These are phyloP conservation scores for Fusarium sp. DNA, from an alignment of 2,329 filamentous ascomycete species.

Conservation along the genomic window DNA sequence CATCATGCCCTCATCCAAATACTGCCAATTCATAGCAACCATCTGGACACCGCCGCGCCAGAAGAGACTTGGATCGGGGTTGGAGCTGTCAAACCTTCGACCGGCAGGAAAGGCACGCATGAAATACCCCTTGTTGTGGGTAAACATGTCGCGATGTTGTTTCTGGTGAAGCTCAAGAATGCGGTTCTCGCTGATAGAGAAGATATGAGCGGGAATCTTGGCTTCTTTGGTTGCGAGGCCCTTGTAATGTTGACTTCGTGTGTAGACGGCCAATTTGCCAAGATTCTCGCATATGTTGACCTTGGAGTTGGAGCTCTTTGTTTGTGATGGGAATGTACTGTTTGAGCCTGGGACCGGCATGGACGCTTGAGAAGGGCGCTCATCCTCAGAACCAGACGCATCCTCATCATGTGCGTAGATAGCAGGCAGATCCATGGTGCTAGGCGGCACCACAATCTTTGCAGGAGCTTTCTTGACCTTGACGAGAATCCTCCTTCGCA, in stretches of 20 bases:
- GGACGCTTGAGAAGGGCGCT: slow-evolving; percentile 41
- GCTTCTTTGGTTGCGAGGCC: slow-evolving; percentile 72
- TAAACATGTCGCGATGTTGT: slow-evolving; percentile 77
- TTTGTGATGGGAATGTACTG: slow-evolving; percentile 22
- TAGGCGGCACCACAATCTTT: slow-evolving; percentile 45
- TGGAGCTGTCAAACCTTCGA: slow-evolving; percentile 84
- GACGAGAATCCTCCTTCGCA: slow-evolving; percentile 82
- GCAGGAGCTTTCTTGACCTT: slow-evolving; percentile 74
- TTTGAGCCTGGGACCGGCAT: slow-evolving; percentile 17
- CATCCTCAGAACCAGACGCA: slow-evolving; percentile 56
- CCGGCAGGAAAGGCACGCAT: slow-evolving; percentile 92
- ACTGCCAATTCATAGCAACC: slow-evolving; percentile 98
- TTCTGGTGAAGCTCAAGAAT: slow-evolving; percentile 69
- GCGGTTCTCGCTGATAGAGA: slow-evolving; percentile 85
- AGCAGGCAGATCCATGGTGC: slow-evolving; percentile 47
- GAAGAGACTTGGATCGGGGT: slow-evolving; percentile 89
- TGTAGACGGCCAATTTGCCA: slow-evolving; percentile 82
- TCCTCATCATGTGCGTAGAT: slow-evolving; percentile 50
- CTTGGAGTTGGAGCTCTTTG: slow-evolving; percentile 60
- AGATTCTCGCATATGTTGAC: slow-evolving; percentile 74
- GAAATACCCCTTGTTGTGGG: slow-evolving; percentile 86
- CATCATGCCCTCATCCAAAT: slow-evolving; percentile 92
- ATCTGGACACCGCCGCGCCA: slow-evolving; percentile 97
- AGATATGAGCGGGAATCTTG: slow-evolving; percentile 73
- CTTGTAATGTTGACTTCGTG: slow-evolving; percentile 82